A percentile compares a stretch with the other conserved stretches of the same genome.
phyloP scores from a whole-genome alignment of 352 stramenopile species.

The Globisporangium carolinianum region DNA sequence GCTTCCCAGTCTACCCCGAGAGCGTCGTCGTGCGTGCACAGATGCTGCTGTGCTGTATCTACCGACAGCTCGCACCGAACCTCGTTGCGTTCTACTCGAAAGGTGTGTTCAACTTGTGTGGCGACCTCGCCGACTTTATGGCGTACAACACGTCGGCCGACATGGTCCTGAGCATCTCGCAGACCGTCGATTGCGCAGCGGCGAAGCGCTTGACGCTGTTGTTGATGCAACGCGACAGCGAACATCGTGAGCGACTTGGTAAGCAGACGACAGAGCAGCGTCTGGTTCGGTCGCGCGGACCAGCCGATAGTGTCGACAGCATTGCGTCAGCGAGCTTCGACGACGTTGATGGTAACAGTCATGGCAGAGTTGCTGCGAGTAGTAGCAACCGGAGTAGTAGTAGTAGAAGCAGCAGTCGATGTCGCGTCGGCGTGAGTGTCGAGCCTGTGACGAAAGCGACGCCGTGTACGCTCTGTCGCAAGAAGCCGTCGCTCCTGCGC shows the following conservation, averaged over 20 bases:
- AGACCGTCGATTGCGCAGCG: conserved; percentile 24
- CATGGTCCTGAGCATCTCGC: conserved; percentile 29
- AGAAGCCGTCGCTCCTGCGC: conserved; percentile 20
- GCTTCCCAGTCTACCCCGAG: conserved; percentile 29
- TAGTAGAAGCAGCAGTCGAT: not conserved
- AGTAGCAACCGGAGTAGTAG: not conserved
- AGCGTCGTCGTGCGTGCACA: conserved; percentile 30
- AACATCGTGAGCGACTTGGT: not conserved
- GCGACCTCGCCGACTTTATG: conserved; percentile 29
- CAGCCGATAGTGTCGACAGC: not conserved
- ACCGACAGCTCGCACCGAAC: conserved; percentile 29
- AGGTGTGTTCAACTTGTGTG: conserved; percentile 43
- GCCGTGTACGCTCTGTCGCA: conserved; percentile 14
- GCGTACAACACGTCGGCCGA: conserved; percentile 34
- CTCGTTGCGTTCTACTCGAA: conserved; percentile 44
- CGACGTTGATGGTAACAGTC: not conserved
- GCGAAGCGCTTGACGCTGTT: conserved; percentile 40
- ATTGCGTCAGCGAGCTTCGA: not conserved
- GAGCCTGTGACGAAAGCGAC: not conserved
- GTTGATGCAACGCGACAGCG: conserved; percentile 15
- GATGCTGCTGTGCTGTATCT: conserved; percentile 54
- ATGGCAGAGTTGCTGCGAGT: not conserved
- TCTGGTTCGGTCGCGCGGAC: not conserved
- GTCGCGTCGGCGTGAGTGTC: not conserved
- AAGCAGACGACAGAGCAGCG: not conserved